Base-by-base conservation (phyloP, 2,329 filamentous ascomycete genomes). In the Neocucurbitaria cava region DNA sequence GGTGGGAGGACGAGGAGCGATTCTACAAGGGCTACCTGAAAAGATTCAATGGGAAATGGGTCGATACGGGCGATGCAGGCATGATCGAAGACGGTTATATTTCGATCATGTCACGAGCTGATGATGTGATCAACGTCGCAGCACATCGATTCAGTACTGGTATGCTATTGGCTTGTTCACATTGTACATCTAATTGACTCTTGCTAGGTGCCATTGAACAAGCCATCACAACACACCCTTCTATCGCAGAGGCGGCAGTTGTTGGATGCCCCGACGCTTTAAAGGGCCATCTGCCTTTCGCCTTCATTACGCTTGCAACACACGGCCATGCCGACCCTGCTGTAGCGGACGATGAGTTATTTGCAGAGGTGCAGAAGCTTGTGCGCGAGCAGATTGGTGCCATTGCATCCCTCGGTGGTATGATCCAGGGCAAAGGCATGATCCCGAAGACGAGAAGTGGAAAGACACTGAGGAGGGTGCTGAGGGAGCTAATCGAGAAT, bases 91-190 rank as follows among this genome's bases (percentile, higher is more conserved):
- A 94, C 36, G 85, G 85, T 4, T 87, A 87, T 62, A 80, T 87
- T 28, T 83, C 86, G 64, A 81, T 89, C 63, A 87, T 88, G 83
- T 81, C 82, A 3, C 76, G 86, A 48, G 83, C 82, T 28, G 93
- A 97, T 77, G 93, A 97, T 74, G 89, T 97, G 55, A 92, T 97
- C 70, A 97, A 97, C 70, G 93, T 96, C n/a, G 93, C 92, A 36
- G 92, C 93, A 5, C 93, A 97, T 78, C 86, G 93, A 13, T 88
- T 97, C 57, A 94, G 90, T 59, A 96, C 92, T 10, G 91, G 90
- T 90, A 80, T 66, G 82, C 74, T 11, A 17, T 46, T 7, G 36
- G 15, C 5, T 9, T 21, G 7, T 5, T 4, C n/a, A 4, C 4
- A 21, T 11, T n/a, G 11, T 24, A 7, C 33, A 3, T 24, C 15